Percentiles rank a stretch among this genome's conserved stretches.
phyloP scores from a whole-genome alignment of 768 basidiomycete species.

The Panus rudis region DNA sequence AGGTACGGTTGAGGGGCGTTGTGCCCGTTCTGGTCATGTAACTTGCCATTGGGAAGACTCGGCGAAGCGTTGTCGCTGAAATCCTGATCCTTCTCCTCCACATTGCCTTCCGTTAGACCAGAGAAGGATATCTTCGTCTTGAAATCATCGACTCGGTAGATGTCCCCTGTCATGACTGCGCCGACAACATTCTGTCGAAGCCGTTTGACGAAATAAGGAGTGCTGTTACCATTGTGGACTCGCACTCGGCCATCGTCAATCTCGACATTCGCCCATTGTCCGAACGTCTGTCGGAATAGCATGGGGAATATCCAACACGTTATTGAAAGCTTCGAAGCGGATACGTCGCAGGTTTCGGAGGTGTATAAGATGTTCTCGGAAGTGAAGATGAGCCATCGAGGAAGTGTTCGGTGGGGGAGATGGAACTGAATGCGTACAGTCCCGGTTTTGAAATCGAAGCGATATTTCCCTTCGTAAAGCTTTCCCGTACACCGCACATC shows the following conservation, averaged over 20 bases:
- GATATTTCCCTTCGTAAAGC: constrained; percentile 13
- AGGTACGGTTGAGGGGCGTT: constrained; percentile 5
- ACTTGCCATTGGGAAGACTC: too few relatives aligned
- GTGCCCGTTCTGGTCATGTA: not conserved
- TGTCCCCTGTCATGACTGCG: constrained; percentile 34
- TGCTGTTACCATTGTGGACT: constrained; percentile 26
- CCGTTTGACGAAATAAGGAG: constrained; percentile 31
- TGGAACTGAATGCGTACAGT: constrained; percentile 21
- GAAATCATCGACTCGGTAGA: constrained; percentile 33
- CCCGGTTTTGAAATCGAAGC: constrained; percentile 12
- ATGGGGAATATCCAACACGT: constrained; percentile 34
- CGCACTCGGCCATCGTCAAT: constrained; percentile 32
- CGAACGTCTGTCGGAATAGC: constrained; percentile 29
- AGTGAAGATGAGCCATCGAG: constrained; percentile 27
- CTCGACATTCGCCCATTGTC: constrained; percentile 27
- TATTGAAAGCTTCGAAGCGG: constrained; percentile 15
- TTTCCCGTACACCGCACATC: constrained; percentile 14
- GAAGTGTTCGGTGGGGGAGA: constrained; percentile 22
- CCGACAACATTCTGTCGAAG: constrained; percentile 32
- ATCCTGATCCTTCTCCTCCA: constrained; percentile 6
- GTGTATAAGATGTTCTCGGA: constrained; percentile 25
- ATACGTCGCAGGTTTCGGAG: constrained; percentile 21
- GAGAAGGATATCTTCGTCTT: constrained; percentile 27
- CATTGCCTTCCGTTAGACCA: constrained; percentile 10
- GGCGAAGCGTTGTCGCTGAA: too few relatives aligned